These are phyloP conservation scores for Melastoma candidum DNA, from an alignment of 441 rosid species.

Conservation along the genomic window DNA sequence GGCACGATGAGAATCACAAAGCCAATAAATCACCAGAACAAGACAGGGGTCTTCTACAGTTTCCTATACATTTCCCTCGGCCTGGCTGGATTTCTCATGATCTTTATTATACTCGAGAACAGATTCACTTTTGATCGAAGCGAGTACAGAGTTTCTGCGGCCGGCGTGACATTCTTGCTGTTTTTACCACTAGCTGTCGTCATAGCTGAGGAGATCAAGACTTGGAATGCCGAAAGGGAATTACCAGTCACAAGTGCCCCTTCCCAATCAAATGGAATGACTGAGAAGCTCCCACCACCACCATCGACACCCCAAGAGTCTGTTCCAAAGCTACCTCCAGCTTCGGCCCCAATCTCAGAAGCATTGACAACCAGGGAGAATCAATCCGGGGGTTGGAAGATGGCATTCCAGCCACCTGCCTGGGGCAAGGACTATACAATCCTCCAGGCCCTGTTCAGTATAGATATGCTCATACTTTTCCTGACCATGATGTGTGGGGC, in stretches of 20 bases:
- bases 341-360: slow-evolving; percentile 11
- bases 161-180: slow-evolving; percentile 31
- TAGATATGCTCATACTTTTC: slow-evolving; percentile 60
- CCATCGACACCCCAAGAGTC: not conserved
- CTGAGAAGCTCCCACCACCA: slow-evolving; percentile 18
- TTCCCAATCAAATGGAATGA: slow-evolving; percentile 27
- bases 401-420: slow-evolving; percentile 38
- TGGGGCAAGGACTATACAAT: slow-evolving; percentile 78
- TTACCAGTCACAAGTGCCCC: slow-evolving; percentile 19
- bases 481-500: slow-evolving; percentile 53
- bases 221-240: slow-evolving; percentile 22
- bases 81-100: slow-evolving; percentile 54
- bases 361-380: slow-evolving; percentile 23
- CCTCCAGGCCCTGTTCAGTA: slow-evolving; percentile 66
- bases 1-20: slow-evolving; percentile 39
- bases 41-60: slow-evolving; percentile 34
- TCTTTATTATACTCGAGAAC: slow-evolving; percentile 33
- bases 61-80: slow-evolving; percentile 50
- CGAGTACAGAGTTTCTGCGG: slow-evolving; percentile 37
- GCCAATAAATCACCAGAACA: slow-evolving; percentile 25
- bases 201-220: slow-evolving; percentile 36
- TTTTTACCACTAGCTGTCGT: slow-evolving; percentile 40
- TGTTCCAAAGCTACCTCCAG: not conserved
- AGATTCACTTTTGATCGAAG: slow-evolving; percentile 24
- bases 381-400: not conserved